phyloP scores from a whole-genome alignment of 805 yeast genomes.

The Danielia oregonensis region DNA sequence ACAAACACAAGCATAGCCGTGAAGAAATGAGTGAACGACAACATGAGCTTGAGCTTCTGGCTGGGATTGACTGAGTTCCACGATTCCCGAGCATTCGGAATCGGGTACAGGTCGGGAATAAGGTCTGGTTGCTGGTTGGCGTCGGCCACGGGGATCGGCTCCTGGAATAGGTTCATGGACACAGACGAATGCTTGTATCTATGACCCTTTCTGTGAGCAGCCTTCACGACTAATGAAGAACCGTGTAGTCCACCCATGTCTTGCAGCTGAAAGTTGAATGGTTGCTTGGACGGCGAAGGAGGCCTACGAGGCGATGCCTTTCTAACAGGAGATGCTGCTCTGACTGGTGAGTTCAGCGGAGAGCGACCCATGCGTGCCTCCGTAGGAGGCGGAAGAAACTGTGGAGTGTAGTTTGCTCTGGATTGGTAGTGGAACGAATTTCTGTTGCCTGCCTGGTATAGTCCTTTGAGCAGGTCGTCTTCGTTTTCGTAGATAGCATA shows the following conservation, averaged over 20 bases:
- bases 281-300: slow-evolving; percentile 28
- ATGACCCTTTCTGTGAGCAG: slow-evolving; percentile 88
- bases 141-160: slow-evolving; percentile 56
- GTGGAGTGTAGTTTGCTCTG: slow-evolving; percentile 10
- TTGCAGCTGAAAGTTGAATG: slow-evolving; percentile 66
- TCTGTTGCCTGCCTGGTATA: no score
- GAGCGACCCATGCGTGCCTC: slow-evolving; percentile 22
- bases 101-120: slow-evolving; percentile 62
- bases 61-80: slow-evolving; percentile 51
- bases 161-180: slow-evolving; percentile 92
- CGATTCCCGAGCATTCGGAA: slow-evolving; percentile 69
- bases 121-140: slow-evolving; percentile 54
- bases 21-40: slow-evolving; percentile 57
- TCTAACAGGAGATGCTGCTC: slow-evolving; percentile 30
- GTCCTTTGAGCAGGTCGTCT: slow-evolving; percentile 16
- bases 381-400: slow-evolving; percentile 21
- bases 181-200: slow-evolving; percentile 94
- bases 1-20: slow-evolving; percentile 55
- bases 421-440: slow-evolving; percentile 19
- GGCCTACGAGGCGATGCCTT: slow-evolving; percentile 13
- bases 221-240: slow-evolving; percentile 28
- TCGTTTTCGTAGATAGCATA: slow-evolving; percentile 29
- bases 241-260: slow-evolving; percentile 22
- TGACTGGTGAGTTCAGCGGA: slow-evolving; percentile 23
- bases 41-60: slow-evolving; percentile 55